Conservation (phyloP, 345 rosid species). For the Aurinia saxatilis region DNA sequence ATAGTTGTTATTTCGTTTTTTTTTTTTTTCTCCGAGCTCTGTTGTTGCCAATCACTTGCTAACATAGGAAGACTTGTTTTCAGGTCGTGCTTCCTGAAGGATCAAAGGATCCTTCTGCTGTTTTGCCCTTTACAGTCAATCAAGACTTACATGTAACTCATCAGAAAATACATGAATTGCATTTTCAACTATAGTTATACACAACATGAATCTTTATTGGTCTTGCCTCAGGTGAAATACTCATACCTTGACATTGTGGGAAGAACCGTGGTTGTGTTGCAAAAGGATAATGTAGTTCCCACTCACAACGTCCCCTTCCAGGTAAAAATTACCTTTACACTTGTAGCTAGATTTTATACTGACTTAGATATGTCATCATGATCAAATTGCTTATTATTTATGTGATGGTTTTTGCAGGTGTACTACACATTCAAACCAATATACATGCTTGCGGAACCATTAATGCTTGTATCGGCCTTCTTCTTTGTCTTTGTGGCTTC, state of each 20-base stretch:
- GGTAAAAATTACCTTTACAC: conserved; percentile 38
- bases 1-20: background rate
- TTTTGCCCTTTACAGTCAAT: conserved; percentile 74
- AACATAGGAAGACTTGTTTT: conserved; percentile 24
- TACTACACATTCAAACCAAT: conserved; percentile 86
- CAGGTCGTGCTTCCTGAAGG: conserved; percentile 98
- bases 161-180: background rate
- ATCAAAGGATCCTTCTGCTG: conserved; percentile 80
- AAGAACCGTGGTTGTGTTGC: conserved; percentile 88
- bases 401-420: conserved; percentile 44
- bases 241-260: conserved; percentile 97
- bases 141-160: conserved; percentile 63
- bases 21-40: background rate
- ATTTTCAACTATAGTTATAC: background rate
- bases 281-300: conserved; percentile 81
- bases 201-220: background rate
- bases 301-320: conserved; percentile 75
- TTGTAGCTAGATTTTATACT: background rate
- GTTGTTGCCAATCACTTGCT: background rate
- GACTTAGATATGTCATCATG: background rate
- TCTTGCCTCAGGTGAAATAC: conserved; percentile 59
- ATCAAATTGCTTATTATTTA: background rate
- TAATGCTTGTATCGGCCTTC: conserved; percentile 70
- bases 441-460: conserved; percentile 98
- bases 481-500: conserved; percentile 73